Percentiles rank a stretch among this genome's conserved stretches.
Conservation (phyloP, 2,329 filamentous ascomycete genomes). For the Helicocarpus griseus region DNA sequence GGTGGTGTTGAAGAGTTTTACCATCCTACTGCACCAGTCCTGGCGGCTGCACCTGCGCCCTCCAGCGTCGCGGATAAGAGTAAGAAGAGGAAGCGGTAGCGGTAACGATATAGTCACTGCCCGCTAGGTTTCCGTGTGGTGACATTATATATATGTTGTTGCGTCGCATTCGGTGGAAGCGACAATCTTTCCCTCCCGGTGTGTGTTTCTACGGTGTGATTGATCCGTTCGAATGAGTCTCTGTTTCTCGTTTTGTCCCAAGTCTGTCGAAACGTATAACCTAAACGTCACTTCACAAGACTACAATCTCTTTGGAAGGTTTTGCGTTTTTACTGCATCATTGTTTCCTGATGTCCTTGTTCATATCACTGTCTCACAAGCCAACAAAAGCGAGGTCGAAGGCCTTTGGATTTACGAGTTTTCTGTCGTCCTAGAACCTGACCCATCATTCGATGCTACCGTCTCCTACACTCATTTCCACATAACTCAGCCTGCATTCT, state of each 20-base stretch:
- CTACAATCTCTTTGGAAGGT: neutral
- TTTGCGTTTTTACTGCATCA: neutral
- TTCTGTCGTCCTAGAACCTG: neutral
- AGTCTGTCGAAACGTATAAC: neutral
- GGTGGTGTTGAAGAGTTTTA: constrained; percentile 19
- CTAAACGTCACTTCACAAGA: neutral
- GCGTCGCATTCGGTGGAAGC: neutral
- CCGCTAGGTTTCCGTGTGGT: neutral
- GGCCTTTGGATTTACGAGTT: constrained; percentile 1
- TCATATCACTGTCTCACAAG: neutral
- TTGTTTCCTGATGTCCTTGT: neutral
- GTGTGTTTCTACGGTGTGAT: neutral
- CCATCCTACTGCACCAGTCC: constrained; percentile 19
- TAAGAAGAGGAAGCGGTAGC: constrained; percentile 60
- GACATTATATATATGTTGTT: neutral
- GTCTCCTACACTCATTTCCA: neutral
- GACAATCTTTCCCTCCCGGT: neutral
- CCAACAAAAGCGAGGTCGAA: neutral
- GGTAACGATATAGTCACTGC: neutral
- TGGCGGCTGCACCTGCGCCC: constrained; percentile 18
- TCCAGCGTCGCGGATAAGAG: constrained; percentile 42
- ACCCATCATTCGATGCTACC: neutral
- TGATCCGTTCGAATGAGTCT: neutral
- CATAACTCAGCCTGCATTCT: neutral
- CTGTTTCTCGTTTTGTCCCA: neutral